Conservation (phyloP, 306 rosid genomes). For the Prunus fruticosa region DNA sequence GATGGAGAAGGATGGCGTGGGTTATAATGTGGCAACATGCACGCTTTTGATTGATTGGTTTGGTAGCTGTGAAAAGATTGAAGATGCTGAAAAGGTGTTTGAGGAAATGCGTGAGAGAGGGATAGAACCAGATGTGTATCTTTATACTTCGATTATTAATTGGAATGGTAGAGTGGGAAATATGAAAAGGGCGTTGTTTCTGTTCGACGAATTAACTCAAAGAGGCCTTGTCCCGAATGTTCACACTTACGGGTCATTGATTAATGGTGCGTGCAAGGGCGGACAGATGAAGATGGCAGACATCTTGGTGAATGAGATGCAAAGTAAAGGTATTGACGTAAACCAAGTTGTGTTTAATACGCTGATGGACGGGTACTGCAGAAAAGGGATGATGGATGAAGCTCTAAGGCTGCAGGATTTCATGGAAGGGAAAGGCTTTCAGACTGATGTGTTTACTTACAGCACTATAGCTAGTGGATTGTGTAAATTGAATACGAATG, state of each 20-base stretch:
- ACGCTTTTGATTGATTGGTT: slow-evolving; percentile 59
- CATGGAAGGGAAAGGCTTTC: slow-evolving; percentile 65
- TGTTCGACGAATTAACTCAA: slow-evolving; percentile 68
- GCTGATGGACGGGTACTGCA: slow-evolving; percentile 72
- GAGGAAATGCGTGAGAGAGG: slow-evolving; percentile 52
- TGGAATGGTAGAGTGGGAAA: slow-evolving; percentile 63
- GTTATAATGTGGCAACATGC: slow-evolving; percentile 43
- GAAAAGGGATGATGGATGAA: slow-evolving; percentile 61
- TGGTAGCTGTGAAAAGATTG: slow-evolving; percentile 43
- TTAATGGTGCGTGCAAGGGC: slow-evolving; percentile 63
- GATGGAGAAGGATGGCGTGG: slow-evolving; percentile 54
- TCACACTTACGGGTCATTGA: slow-evolving; percentile 59
- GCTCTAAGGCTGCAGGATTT: slow-evolving; percentile 48
- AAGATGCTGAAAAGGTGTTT: slow-evolving; percentile 52
- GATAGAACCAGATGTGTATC: slow-evolving; percentile 57
- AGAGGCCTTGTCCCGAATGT: slow-evolving; percentile 54
- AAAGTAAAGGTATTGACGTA: slow-evolving; percentile 45
- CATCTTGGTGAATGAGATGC: slow-evolving; percentile 67
- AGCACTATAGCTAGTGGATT: slow-evolving; percentile 64
- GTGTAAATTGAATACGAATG: slow-evolving; percentile 43
- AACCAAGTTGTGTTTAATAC: slow-evolving; percentile 61
- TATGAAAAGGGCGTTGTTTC: slow-evolving; percentile 52
- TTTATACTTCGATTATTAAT: slow-evolving; percentile 61
- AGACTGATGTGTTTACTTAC: slow-evolving; percentile 52
- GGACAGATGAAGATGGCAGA: slow-evolving; percentile 74